Conservation (phyloP, 1,284 basidiomycete genomes). For the Tylopilus sp. region DNA sequence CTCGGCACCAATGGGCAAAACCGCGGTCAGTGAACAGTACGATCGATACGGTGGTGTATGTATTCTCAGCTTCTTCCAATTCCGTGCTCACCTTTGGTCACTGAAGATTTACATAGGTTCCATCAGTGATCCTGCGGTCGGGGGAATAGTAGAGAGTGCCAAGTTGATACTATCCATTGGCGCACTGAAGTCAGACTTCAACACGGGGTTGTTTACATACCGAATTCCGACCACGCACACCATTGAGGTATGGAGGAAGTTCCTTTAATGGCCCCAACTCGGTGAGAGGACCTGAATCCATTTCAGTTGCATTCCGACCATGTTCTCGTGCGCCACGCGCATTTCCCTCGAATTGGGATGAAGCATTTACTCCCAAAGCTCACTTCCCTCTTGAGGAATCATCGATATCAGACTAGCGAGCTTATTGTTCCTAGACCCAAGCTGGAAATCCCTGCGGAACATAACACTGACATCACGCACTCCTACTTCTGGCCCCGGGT, state of each 20-base stretch:
- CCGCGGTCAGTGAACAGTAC: conserved; percentile 74
- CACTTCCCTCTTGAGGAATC: conserved; percentile 49
- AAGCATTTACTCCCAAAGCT: conserved; percentile 69
- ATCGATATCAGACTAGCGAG: conserved; percentile 38
- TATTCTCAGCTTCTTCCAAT: neutral
- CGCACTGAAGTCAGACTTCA: conserved; percentile 83
- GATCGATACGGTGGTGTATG: conserved; percentile 83
- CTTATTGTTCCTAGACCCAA: conserved; percentile 50
- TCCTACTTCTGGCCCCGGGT: conserved; percentile 85
- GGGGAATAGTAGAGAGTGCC: conserved; percentile 75
- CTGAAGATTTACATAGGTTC: conserved; percentile 77
- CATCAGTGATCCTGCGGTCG: conserved; percentile 68
- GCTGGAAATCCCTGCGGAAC: conserved; percentile 47
- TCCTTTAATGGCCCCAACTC: neutral
- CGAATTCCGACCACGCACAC: conserved; percentile 57
- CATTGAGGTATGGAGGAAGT: conserved; percentile 58
- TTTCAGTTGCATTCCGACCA: conserved; percentile 79
- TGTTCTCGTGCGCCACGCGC: conserved; percentile 63
- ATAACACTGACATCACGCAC: conserved; percentile 61
- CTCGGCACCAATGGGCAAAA: conserved; percentile 88
- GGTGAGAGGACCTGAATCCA: conserved; percentile 3
- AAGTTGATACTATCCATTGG: conserved; percentile 87
- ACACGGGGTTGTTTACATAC: conserved; percentile 82
- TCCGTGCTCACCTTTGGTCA: conserved; percentile 1
- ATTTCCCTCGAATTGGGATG: conserved; percentile 66